Evolutionary conservation across 257 asterid genomes (phyloP), one percentile per base, ranked within the genome.

Genomic region (Eucommia ulmoides): DNA sequence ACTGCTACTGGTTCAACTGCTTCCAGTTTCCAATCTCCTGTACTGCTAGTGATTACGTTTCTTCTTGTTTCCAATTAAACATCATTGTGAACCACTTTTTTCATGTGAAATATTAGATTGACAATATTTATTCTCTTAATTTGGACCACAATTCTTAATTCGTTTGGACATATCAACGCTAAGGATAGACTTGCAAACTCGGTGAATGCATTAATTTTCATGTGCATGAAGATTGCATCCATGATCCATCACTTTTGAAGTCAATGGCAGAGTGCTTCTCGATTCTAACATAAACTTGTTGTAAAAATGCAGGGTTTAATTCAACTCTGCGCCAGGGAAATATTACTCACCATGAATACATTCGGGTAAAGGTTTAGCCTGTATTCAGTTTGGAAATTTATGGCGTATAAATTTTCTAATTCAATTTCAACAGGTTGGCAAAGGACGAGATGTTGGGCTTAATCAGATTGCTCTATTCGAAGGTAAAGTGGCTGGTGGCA

Each of bases 401-500:
- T 49, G 57, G 51, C 53, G 24, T 17, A 53, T 50, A 20, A 26
- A 59, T 41, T 14, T 44, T 53, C 64, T 61, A 65, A 66, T 41
- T 59, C 47, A 23, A 66, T 29, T 23, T 58, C 44, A 68, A 22
- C 75, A 85, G 94, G 96, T 89, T 60, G 98, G 98, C 68, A 89
- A 89, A 78, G 98, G 98, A 18, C 68, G 98, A 61, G 98, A 89
- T 54, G 98, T 89, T 22, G 98, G 96, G 49, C 95, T 89, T 65
- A 89, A 89, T 70, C 98, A 89, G 76, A 85, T 89, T 61, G 96
- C 98, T 46, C 55, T 89, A 48, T 89, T 89, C 73, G 98, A 89
- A 81, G 98, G 98, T n/a, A 89, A 83, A 71, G 98, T 89, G 64
- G 93, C 98, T 69, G 98, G 98, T 16, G 98, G 98, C 45, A 89